Evolutionary conservation across 352 stramenopile genomes (phyloP).

Genomic region (Aphanomyces invadans): DNA sequence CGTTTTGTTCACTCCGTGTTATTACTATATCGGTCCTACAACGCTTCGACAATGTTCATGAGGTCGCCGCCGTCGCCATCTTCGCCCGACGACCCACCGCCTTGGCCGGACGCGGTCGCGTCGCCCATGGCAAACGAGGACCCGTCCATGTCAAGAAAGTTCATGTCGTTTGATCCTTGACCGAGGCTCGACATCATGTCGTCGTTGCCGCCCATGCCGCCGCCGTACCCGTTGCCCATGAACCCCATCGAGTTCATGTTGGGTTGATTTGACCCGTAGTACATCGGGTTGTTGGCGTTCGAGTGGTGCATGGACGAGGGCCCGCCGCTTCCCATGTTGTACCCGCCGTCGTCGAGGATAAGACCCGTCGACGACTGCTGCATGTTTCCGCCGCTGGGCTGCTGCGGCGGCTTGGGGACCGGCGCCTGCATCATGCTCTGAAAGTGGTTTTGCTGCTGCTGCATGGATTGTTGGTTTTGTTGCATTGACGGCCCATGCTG

Average conservation of each 20-base stretch:
- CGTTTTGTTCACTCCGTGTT: no score
- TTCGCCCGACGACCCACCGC: conserved; percentile 32
- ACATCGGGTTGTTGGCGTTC: not conserved
- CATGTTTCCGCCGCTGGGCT: conserved; percentile 24
- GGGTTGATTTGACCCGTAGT: conserved; percentile 27
- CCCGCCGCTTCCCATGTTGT: conserved; percentile 9
- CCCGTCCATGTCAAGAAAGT: conserved; percentile 63
- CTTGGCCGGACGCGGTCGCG: conserved; percentile 29
- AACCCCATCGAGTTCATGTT: conserved; percentile 51
- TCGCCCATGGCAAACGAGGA: conserved; percentile 26
- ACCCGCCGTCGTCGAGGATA: not conserved
- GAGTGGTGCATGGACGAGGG: conserved; percentile 4
- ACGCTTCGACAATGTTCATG: conserved; percentile 66
- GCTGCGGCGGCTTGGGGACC: conserved; percentile 29
- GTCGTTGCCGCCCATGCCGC: not conserved
- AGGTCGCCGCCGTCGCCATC: conserved; percentile 50
- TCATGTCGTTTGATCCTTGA: conserved; percentile 48
- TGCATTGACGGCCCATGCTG: no score
- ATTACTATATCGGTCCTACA: conserved; percentile 29
- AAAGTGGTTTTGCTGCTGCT: conserved; percentile 23
- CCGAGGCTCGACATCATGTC: conserved; percentile 34
- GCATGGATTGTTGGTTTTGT: conserved; percentile 18
- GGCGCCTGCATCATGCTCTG: conserved; percentile 26
- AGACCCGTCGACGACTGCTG: conserved; percentile 6
- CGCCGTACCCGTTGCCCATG: not conserved